Evolutionary conservation across 2,329 filamentous ascomycete species (phyloP).

Genomic region (Cladosporium sp.): DNA sequence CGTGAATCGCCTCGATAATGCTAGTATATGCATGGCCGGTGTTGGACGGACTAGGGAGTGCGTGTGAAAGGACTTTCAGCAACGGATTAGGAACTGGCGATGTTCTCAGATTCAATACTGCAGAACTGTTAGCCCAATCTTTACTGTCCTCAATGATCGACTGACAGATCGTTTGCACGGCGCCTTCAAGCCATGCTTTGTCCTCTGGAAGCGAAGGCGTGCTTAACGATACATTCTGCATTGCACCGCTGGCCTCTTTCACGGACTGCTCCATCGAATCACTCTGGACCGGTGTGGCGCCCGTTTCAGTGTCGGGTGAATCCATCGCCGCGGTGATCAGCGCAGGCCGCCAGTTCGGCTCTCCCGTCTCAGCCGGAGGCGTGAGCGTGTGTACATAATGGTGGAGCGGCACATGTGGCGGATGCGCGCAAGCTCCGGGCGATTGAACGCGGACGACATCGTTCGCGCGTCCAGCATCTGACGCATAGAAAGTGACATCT

Average conservation of each 20-base stretch:
- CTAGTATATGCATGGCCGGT: conserved; percentile 47
- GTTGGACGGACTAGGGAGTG: conserved; percentile 50
- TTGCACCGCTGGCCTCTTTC: conserved; percentile 3
- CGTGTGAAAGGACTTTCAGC: conserved; percentile 55
- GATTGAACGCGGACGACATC: neutral
- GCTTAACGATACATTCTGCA: conserved; percentile 3
- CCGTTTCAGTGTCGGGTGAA: conserved; percentile 36
- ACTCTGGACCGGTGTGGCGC: conserved; percentile 10
- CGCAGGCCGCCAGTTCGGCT: conserved; percentile 33
- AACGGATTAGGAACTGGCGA: conserved; percentile 32
- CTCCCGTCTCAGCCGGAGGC: conserved; percentile 39
- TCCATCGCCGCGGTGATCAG: conserved; percentile 33
- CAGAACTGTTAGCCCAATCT: conserved; percentile 16
- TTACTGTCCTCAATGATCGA: neutral
- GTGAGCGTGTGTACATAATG: conserved; percentile 39
- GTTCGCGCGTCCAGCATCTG: conserved; percentile 2
- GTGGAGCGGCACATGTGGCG: conserved; percentile 17
- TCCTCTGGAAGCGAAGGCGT: conserved; percentile 3
- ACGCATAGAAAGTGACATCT: conserved; percentile 1
- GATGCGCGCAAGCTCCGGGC: neutral
- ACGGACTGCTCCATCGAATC: conserved; percentile 5
- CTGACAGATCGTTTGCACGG: conserved; percentile 26
- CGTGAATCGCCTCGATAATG: conserved; percentile 51
- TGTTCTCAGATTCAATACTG: conserved; percentile 34
- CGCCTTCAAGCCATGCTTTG: conserved; percentile 23